Evolutionary conservation across 805 yeast genomes (phyloP).

Genomic region (Candida methanosorbosa): DNA sequence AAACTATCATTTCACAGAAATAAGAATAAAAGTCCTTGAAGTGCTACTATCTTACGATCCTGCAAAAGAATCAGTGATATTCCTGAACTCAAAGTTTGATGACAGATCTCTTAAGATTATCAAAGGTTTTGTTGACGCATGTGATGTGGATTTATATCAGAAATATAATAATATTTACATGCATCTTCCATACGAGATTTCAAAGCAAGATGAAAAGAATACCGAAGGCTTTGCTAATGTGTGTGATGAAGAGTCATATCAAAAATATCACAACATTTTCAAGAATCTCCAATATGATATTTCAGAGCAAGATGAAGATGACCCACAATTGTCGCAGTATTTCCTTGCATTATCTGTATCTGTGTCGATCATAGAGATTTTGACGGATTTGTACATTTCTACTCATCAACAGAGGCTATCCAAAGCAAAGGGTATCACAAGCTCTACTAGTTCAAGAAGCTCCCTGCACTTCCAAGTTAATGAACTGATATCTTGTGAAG

Average conservation of each 20-base stretch:
- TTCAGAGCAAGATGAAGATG: too few species aligned
- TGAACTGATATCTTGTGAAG: slow-evolving; percentile 29
- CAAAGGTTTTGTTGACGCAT: slow-evolving; percentile 17
- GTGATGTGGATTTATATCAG: slow-evolving; percentile 16
- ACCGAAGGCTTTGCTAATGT: too few species aligned
- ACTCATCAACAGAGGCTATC: slow-evolving; percentile 13
- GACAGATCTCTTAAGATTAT: background rate
- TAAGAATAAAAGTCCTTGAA: slow-evolving; percentile 17
- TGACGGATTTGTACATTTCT: slow-evolving; percentile 33
- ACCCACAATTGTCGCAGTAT: too few species aligned
- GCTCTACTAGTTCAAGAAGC: background rate
- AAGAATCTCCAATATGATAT: too few species aligned
- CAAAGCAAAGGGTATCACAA: slow-evolving; percentile 8
- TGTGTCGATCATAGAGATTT: slow-evolving; percentile 33
- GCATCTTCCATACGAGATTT: too few species aligned
- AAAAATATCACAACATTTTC: too few species aligned
- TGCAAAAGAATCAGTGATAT: slow-evolving; percentile 10
- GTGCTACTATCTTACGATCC: slow-evolving; percentile 10
- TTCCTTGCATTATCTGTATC: slow-evolving; percentile 12
- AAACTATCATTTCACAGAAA: slow-evolving; percentile 17
- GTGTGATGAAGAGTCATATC: too few species aligned
- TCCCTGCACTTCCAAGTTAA: background rate
- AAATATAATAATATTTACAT: slow-evolving; percentile 4
- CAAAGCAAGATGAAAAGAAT: too few species aligned
- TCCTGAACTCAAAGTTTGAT: slow-evolving; percentile 16